phyloP scores from a whole-genome alignment of 1,139 yeast genomes.

The Zygoascus meyerae region DNA sequence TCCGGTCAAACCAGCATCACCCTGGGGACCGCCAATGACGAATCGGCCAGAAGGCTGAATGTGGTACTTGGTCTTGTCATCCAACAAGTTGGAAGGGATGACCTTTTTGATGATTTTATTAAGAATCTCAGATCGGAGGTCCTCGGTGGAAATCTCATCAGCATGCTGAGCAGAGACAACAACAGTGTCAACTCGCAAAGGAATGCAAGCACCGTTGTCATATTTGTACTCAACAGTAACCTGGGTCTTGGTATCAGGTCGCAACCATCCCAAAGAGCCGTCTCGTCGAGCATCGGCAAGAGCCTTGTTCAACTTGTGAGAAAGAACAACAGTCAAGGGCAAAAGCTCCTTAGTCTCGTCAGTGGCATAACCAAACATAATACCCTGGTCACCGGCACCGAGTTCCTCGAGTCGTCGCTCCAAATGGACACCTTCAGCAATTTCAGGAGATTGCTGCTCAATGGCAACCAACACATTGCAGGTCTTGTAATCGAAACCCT shows the following conservation, averaged over 20 bases:
- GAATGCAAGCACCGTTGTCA: conserved; percentile 92
- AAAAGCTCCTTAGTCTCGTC: conserved; percentile 97
- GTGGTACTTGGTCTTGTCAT: conserved; percentile 93
- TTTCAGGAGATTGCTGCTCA: conserved; percentile 99
- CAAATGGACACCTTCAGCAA: conserved; percentile 98
- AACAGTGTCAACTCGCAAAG: conserved; percentile 93
- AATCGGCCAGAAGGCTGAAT: conserved; percentile 99
- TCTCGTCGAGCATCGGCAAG: conserved; percentile 97
- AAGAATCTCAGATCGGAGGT: conserved; percentile 70
- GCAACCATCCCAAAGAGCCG: conserved; percentile 90
- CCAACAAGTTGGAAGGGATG: conserved; percentile 83
- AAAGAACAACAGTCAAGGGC: conserved; percentile 89
- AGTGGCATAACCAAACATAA: conserved; percentile 99
- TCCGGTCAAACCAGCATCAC: conserved; percentile 99
- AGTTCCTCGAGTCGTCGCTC: conserved; percentile 94
- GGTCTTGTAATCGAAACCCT: conserved; percentile 99
- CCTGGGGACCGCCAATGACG: conserved; percentile 99
- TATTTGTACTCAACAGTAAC: conserved; percentile 95
- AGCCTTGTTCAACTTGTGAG: conserved; percentile 95
- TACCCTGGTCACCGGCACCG: conserved; percentile 99
- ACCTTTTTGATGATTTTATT: conserved; percentile 85
- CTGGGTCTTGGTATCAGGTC: conserved; percentile 99
- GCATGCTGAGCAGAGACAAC: conserved; percentile 98
- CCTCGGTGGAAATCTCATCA: conserved; percentile 89
- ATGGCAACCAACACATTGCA: conserved; percentile 98